These are phyloP conservation scores for Gossypium lobatum DNA, from an alignment of 441 rosid species.

Conservation along the genomic window DNA sequence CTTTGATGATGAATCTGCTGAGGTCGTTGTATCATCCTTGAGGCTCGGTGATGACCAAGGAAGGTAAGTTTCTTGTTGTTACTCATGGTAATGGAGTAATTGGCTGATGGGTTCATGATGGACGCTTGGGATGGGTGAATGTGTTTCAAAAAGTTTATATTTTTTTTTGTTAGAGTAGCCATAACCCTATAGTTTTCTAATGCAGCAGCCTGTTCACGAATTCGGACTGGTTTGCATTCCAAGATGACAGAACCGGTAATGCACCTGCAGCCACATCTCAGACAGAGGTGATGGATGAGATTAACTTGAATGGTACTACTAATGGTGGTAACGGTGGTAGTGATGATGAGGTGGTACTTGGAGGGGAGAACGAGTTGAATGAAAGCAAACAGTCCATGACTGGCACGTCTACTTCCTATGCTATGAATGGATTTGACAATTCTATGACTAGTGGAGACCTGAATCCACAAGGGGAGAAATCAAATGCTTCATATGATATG, in stretches of 20 bases:
- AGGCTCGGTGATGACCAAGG: conserved; percentile 94
- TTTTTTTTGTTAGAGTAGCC: not conserved
- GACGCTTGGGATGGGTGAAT: not conserved
- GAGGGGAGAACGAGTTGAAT: conserved; percentile 71
- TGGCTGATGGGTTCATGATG: not conserved
- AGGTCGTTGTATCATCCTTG: conserved; percentile 83
- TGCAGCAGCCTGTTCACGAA: conserved; percentile 84
- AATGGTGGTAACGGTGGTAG: conserved; percentile 67
- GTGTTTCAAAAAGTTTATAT: not conserved
- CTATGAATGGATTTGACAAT: conserved; percentile 30
- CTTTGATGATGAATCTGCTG: conserved; percentile 91
- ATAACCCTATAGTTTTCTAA: conserved; percentile 4
- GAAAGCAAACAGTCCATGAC: conserved; percentile 48
- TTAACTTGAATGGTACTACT: conserved; percentile 54
- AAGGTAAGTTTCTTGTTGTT: conserved; percentile 36
- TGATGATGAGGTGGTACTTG: conserved; percentile 93
- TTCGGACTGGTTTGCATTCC: conserved; percentile 97
- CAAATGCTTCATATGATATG: conserved; percentile 31
- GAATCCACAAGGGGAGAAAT: conserved; percentile 19
- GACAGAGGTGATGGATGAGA: conserved; percentile 57
- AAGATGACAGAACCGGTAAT: conserved; percentile 59
- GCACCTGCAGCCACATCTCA: conserved; percentile 49
- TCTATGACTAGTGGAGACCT: conserved; percentile 20
- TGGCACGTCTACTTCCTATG: conserved; percentile 53
- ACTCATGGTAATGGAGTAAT: not conserved